Evolutionary conservation across 495 filamentous ascomycete genomes (phyloP).

Genomic region (Viridothelium virens): DNA sequence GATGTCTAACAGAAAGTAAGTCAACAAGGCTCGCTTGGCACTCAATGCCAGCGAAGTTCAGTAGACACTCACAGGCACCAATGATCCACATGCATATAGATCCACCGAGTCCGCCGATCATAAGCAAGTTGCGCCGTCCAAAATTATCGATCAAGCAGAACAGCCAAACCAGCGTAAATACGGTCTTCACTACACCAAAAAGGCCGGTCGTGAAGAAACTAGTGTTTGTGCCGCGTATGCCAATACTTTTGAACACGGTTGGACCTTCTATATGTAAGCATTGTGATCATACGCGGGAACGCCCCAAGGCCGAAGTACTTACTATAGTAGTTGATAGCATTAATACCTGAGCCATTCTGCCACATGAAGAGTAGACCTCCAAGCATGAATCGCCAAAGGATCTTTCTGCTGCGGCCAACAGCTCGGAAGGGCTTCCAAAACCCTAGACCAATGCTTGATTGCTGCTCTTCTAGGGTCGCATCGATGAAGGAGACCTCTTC

Average conservation of each 20-base stretch:
- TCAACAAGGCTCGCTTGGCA: not conserved
- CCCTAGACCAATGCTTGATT: slow-evolving; percentile 48
- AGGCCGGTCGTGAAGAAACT: slow-evolving; percentile 46
- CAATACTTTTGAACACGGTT: slow-evolving; percentile 53
- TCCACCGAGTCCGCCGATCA: slow-evolving; percentile 49
- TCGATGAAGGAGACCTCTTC: slow-evolving; percentile 60
- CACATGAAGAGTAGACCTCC: slow-evolving; percentile 60
- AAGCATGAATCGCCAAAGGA: slow-evolving; percentile 58
- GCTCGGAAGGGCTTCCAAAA: slow-evolving; percentile 63
- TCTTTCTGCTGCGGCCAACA: slow-evolving; percentile 38
- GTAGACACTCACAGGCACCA: slow-evolving; percentile 26
- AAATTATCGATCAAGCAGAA: slow-evolving; percentile 50
- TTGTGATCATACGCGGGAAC: slow-evolving; percentile 40
- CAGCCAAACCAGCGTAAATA: slow-evolving; percentile 53
- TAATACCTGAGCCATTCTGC: slow-evolving; percentile 61
- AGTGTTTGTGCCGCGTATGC: slow-evolving; percentile 45
- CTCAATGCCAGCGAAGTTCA: slow-evolving; percentile 22
- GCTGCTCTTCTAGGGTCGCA: slow-evolving; percentile 49
- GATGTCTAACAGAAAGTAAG: slow-evolving; percentile 18
- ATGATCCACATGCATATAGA: slow-evolving; percentile 52
- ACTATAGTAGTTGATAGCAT: slow-evolving; percentile 59
- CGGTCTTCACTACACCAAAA: slow-evolving; percentile 49
- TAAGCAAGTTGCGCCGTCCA: slow-evolving; percentile 49
- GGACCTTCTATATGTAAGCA: slow-evolving; percentile 22
- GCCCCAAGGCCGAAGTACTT: slow-evolving; percentile 13